phyloP scores from a whole-genome alignment of 495 filamentous ascomycete genomes.

The Aspergillus steynii region DNA sequence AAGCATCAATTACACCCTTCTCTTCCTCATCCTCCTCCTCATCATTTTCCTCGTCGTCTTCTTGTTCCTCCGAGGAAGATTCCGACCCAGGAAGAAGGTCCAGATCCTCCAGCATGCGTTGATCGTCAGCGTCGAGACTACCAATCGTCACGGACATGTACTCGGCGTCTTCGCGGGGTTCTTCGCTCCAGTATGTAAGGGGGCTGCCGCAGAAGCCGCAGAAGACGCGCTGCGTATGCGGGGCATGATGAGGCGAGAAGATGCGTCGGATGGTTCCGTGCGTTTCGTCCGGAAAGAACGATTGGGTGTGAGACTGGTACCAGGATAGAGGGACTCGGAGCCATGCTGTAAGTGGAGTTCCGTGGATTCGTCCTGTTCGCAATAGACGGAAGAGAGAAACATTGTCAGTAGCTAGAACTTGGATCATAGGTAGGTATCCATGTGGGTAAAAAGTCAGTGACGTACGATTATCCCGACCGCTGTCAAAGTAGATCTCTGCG shows the following conservation, averaged over 20 bases:
- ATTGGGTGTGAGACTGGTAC: conserved; percentile 69
- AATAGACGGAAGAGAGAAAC: neutral
- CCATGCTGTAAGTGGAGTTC: conserved; percentile 71
- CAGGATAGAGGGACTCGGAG: conserved; percentile 77
- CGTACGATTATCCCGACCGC: conserved; percentile 63
- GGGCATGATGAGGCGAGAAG: conserved; percentile 62
- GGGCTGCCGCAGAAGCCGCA: conserved; percentile 89
- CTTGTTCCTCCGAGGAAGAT: conserved; percentile 9
- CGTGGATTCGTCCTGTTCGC: conserved; percentile 60
- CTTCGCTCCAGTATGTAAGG: conserved; percentile 76
- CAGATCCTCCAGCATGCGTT: conserved; percentile 66
- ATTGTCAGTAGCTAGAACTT: conserved; percentile 10
- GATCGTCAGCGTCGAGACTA: conserved; percentile 63
- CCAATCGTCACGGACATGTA: conserved; percentile 75
- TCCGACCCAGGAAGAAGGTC: conserved; percentile 54
- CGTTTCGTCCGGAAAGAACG: conserved; percentile 78
- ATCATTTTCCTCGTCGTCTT: conserved; percentile 19
- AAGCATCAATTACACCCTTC: conserved; percentile 36
- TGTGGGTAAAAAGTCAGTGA: conserved; percentile 11
- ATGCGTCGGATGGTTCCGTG: conserved; percentile 67
- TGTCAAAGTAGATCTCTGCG: conserved; percentile 71
- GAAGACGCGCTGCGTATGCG: conserved; percentile 69
- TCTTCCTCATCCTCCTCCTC: conserved; percentile 38
- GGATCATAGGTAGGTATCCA: neutral
- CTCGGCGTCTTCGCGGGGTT: conserved; percentile 64